Conservation (phyloP, 106 monocot species). For the Dioscorea dumetorum region DNA sequence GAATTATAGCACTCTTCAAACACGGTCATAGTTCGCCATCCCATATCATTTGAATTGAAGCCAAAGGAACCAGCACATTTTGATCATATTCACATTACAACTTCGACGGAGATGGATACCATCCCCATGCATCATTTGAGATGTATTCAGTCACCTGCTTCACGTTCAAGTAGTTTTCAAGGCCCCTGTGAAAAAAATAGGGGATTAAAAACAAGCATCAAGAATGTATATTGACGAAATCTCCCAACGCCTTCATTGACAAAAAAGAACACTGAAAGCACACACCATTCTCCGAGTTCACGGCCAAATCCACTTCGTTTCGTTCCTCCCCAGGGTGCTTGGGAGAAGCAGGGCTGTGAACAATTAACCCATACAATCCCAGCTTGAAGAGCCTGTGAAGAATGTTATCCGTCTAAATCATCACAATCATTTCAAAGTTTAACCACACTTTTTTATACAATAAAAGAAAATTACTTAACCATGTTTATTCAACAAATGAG, state of each 20-base stretch:
- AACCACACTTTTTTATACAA: not conserved
- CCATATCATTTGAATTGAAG: too few species aligned
- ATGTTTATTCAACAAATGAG: too few species aligned
- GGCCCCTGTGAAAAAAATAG: constrained; percentile 46
- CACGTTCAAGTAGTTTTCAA: constrained; percentile 79
- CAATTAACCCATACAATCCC: constrained; percentile 92
- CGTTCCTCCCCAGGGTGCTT: constrained; percentile 98
- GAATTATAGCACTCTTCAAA: too few species aligned
- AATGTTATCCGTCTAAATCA: not conserved
- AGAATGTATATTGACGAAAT: not conserved
- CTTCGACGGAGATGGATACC: constrained; percentile 79
- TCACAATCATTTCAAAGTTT: not conserved
- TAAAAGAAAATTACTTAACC: not conserved
- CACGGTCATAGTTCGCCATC: too few species aligned
- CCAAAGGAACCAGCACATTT: too few species aligned
- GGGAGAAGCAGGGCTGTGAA: constrained; percentile 86
- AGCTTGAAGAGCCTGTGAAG: constrained; percentile 57
- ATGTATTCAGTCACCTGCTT: constrained; percentile 94
- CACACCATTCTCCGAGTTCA: constrained; percentile 91
- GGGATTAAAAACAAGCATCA: too few species aligned
- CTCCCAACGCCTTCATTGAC: not conserved
- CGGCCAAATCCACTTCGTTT: constrained; percentile 98
- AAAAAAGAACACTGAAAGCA: not conserved
- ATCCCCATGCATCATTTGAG: constrained; percentile 85
- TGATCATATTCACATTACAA: constrained; percentile 8